Base-by-base conservation (phyloP, 2,329 filamentous ascomycete species). In the Nothopassalora personata region DNA sequence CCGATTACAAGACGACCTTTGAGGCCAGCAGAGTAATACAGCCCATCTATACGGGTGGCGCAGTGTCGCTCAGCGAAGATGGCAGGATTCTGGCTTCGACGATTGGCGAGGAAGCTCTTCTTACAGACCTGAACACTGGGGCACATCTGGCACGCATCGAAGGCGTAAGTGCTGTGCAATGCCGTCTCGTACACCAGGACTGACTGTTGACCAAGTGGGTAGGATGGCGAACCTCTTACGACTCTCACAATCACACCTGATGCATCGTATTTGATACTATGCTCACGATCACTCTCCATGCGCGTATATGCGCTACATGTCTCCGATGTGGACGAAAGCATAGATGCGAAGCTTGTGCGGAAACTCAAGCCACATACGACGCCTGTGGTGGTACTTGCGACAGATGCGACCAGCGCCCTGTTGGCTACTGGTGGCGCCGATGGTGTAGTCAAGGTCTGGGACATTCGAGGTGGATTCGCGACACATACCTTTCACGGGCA, bases 401-500 rank as follows among this genome's bases (percentile, higher is more conserved):
- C 94, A 61, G 94, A 99, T 73, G 82, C 85, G 56, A 96, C 92
- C 1, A 89, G 92, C 69, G 96, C 93, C 1, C 79, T 99, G 11
- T 81, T 99, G 47, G 94, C 92, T 15, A 97, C 93, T 15, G 94
- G 95, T 63, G 90, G 90, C 52, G 92, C 94, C 3, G 94, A 99
- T 71, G 94, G 94, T 27, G 85, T 89, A 0, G 90, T 97, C 68
- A 99, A 99, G 74, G 87, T 99, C 54, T 99, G 93, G 93, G 94
- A 99, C 75, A 91, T 99, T 60, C 81, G 82, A 53, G 90, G 87
- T 48, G 94, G 94, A 23, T 97, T 89, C 74, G 86, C 91, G 33
- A 99, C 95, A 30, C 94, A 99, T 75, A 96, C 91, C 0, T 96
- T 99, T 74, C 89, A 93, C 66, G 92, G 92, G 1, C 93, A 96